phyloP scores from a whole-genome alignment of 2,329 filamentous ascomycete species.

The Colletotrichum lini region DNA sequence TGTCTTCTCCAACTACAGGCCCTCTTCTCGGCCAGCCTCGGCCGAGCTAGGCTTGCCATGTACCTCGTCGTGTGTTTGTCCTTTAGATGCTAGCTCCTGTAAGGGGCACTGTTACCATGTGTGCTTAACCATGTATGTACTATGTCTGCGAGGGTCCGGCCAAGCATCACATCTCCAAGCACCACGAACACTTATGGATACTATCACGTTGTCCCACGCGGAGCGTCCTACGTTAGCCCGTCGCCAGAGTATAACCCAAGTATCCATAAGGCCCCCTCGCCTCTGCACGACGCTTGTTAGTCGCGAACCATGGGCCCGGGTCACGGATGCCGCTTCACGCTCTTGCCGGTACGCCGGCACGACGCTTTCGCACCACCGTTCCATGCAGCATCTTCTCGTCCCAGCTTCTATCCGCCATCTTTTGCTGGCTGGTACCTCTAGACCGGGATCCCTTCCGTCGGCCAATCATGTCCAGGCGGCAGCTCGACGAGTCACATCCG shows the following conservation, averaged over 20 bases:
- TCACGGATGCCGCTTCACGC: conserved; percentile 4
- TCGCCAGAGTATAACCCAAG: background rate
- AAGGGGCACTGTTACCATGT: background rate
- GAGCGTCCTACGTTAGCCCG: background rate
- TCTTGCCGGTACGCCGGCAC: conserved; percentile 16
- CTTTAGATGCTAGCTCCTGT: background rate
- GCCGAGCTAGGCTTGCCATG: conserved; percentile 17
- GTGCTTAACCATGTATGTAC: background rate
- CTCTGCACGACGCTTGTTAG: background rate
- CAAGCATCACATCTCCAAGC: background rate
- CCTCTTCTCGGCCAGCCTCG: conserved; percentile 35
- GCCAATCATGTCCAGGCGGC: conserved; percentile 13
- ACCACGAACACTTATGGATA: background rate
- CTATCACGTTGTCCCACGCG: background rate
- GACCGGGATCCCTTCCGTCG: background rate
- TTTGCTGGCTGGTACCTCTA: background rate
- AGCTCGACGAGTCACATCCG: background rate
- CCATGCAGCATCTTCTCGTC: background rate
- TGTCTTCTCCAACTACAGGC: conserved; percentile 36
- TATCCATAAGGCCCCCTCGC: background rate
- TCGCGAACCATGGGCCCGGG: conserved; percentile 21
- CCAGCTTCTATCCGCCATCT: too few relatives aligned
- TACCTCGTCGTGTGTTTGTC: too few relatives aligned
- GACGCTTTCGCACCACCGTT: background rate
- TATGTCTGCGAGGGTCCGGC: too few relatives aligned